These are phyloP conservation scores for Dryas octopetala DNA, from an alignment of 306 rosid genomes.

Conservation along the genomic window DNA sequence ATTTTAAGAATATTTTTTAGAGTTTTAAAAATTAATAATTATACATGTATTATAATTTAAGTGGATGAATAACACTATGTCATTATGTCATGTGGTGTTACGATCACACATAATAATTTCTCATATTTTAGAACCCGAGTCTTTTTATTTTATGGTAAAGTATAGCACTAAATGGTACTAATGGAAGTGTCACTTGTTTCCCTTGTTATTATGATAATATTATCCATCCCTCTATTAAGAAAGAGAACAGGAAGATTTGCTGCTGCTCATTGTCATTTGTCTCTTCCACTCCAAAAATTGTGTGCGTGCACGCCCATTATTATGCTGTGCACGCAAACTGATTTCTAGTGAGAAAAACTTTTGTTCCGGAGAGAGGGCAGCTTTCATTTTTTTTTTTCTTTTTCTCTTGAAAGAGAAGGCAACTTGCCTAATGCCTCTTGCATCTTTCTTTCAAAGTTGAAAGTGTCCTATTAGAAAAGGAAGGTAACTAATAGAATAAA, in stretches of 20 bases:
- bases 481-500: background rate
- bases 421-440: too few species aligned
- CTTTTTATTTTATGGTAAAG: conserved; percentile 19
- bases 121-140: background rate
- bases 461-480: background rate
- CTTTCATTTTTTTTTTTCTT: background rate
- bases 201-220: conserved; percentile 13
- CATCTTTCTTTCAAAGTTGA: conserved; percentile 15
- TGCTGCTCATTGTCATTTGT: conserved; percentile 24
- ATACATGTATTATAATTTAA: too few species aligned
- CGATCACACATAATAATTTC: too few species aligned
- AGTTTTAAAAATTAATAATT: too few species aligned
- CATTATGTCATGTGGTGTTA: too few species aligned
- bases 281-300: conserved; percentile 28
- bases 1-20: too few species aligned
- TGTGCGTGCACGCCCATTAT: conserved; percentile 42
- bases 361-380: background rate
- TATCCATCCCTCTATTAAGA: conserved; percentile 4
- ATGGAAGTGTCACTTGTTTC: conserved; percentile 32
- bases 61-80: too few species aligned
- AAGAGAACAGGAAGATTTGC: background rate
- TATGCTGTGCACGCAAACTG: conserved; percentile 39
- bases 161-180: conserved; percentile 22
- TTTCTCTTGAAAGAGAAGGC: too few species aligned
- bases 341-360: conserved; percentile 1